Conservation (phyloP, 2,329 filamentous ascomycete species). For the Hymenoscyphus occultus region DNA sequence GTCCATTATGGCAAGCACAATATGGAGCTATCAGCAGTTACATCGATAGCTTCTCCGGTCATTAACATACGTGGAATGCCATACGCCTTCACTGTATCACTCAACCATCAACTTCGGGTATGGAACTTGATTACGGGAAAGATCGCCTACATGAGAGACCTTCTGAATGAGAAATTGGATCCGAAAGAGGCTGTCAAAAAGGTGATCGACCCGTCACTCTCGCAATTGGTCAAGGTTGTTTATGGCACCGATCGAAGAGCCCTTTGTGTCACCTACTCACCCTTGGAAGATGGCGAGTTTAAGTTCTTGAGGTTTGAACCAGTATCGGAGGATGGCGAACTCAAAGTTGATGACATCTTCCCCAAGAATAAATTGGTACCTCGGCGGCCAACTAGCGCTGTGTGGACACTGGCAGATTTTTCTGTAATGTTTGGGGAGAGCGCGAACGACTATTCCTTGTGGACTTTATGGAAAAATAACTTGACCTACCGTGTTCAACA, state of each 20-base stretch:
- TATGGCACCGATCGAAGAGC: constrained; percentile 54
- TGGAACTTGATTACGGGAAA: constrained; percentile 86
- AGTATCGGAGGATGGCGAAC: constrained; percentile 46
- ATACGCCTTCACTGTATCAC: constrained; percentile 73
- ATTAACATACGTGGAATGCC: constrained; percentile 46
- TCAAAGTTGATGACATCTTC: constrained; percentile 71
- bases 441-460: constrained; percentile 59
- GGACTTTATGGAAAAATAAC: constrained; percentile 84
- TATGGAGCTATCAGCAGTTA: constrained; percentile 66
- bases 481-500: constrained; percentile 72
- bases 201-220: constrained; percentile 74
- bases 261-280: constrained; percentile 80
- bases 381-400: constrained; percentile 66
- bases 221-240: constrained; percentile 67
- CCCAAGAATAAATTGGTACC: constrained; percentile 64
- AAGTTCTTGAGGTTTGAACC: constrained; percentile 83
- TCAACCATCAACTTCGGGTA: constrained; percentile 84
- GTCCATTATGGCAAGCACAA: constrained; percentile 61
- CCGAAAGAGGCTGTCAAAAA: constrained; percentile 70
- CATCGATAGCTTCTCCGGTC: constrained; percentile 55
- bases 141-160: constrained; percentile 72
- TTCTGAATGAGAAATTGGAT: constrained; percentile 65
- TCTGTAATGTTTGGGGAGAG: constrained; percentile 53
- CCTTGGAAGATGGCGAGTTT: constrained; percentile 83
- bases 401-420: constrained; percentile 81